Evolutionary conservation across 495 filamentous ascomycete genomes (phyloP).

Genomic region (Hypoxylon lenormandii): DNA sequence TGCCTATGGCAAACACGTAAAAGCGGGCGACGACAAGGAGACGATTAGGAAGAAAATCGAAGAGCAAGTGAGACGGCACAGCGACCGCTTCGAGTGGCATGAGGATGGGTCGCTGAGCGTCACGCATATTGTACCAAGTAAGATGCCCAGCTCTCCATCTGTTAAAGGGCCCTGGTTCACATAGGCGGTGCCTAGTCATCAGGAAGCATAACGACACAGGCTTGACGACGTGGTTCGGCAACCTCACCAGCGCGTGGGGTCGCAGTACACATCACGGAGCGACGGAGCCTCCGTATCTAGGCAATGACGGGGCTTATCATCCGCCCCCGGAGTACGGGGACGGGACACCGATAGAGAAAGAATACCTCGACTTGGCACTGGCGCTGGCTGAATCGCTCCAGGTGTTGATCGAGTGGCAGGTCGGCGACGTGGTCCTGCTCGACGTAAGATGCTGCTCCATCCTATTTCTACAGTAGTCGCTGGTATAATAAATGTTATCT

Average conservation of each 20-base stretch:
- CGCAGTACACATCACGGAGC: conserved; percentile 41
- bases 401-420: conserved; percentile 35
- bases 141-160: not conserved
- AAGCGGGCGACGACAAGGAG: conserved; percentile 27
- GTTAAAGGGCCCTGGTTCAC: not conserved
- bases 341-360: conserved; percentile 41
- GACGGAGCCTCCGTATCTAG: conserved; percentile 41
- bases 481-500: too few relatives aligned
- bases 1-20: conserved; percentile 33
- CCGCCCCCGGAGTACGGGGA: conserved; percentile 46
- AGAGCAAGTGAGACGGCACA: conserved; percentile 32
- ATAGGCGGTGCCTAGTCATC: conserved; percentile 27
- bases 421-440: conserved; percentile 30
- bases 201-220: conserved; percentile 41
- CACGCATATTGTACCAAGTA: conserved; percentile 48
- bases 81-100: conserved; percentile 44
- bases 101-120: conserved; percentile 45
- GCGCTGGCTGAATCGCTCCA: conserved; percentile 42
- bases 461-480: not conserved
- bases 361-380: conserved; percentile 46
- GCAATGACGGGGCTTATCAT: conserved; percentile 48
- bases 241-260: conserved; percentile 45
- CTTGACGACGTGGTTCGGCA: conserved; percentile 47
- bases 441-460: conserved; percentile 18
- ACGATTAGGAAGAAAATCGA: conserved; percentile 36